Percentiles rank a stretch among this genome's conserved stretches.
These are phyloP conservation scores for Cladophialophora psammophila DNA, from an alignment of 2,329 filamentous ascomycete genomes.

Conservation along the genomic window DNA sequence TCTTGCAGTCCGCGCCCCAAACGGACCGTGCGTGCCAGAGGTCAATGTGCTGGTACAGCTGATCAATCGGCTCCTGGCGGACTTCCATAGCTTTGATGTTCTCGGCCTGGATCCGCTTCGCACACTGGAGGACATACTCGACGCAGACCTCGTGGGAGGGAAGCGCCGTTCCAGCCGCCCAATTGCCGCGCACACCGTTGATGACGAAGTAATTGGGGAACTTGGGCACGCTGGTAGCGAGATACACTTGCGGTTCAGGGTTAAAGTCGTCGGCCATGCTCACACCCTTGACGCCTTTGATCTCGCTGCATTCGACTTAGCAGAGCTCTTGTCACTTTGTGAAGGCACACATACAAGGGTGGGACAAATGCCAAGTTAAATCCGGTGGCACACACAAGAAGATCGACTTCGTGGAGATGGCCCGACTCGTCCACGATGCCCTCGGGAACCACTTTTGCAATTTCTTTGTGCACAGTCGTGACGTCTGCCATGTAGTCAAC, in stretches of 20 bases:
- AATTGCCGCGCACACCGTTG: conserved; percentile 14
- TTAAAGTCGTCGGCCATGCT: conserved; percentile 12
- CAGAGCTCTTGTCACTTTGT: background rate
- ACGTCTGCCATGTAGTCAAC: conserved; percentile 16
- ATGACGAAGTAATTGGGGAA: too few species aligned
- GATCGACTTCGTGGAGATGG: conserved; percentile 48
- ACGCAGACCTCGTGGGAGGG: conserved; percentile 13
- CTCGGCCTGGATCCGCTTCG: conserved; percentile 20
- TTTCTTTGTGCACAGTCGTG: conserved; percentile 44
- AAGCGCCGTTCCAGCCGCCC: conserved; percentile 17
- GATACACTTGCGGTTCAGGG: conserved; percentile 13
- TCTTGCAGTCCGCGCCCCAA: conserved; percentile 19
- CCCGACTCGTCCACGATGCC: conserved; percentile 52
- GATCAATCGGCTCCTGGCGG: conserved; percentile 7
- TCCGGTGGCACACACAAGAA: conserved; percentile 53
- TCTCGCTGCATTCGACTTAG: background rate
- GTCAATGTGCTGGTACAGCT: conserved; percentile 27
- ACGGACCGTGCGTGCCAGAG: conserved; percentile 18
- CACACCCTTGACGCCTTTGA: conserved; percentile 11
- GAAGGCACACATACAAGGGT: conserved; percentile 7
- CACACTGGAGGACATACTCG: conserved; percentile 27
- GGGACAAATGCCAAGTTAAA: conserved; percentile 45
- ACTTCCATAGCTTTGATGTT: conserved; percentile 19
- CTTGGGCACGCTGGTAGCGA: conserved; percentile 11
- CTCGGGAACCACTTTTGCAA: conserved; percentile 48